Base-by-base conservation (phyloP, 2,329 filamentous ascomycete genomes). In the Xylariales sp. region DNA sequence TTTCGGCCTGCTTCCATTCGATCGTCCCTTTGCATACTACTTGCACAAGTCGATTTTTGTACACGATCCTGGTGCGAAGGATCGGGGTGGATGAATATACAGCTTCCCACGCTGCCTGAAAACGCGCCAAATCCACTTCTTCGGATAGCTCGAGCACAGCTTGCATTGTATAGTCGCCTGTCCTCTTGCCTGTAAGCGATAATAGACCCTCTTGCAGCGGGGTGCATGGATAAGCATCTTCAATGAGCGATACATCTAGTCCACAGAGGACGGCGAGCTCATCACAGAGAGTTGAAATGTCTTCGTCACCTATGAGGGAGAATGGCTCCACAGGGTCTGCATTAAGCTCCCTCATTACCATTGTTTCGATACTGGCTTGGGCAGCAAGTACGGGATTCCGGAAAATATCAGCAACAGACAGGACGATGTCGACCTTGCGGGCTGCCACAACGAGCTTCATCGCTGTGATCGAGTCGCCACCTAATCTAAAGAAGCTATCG, bases 391-490 rank as follows among this genome's bases (percentile, higher is more conserved):
- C 24, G 8, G 24, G 24, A 8, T n/a, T 8, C n/a, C 24, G 24
- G 24, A 60, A 57, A 3, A 60, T 46, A 6, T 53, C 49, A 3
- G 44, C 45, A 2, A 56, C 55, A 3, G 42, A 34, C 1, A 60
- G 27, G 0, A 2, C 15, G 2, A 63, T 42, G 10, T 46, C 43
- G 3, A 12, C 14, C n/a, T 47, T 27, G 9, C 49, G 42, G 1
- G 54, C 51, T 1, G 19, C 32, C 6, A 47, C 40, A 3, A 51
- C 50, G 3, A 57, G 31, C 5, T 39, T 40, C 43, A 58, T 58
- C 4, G 57, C 55, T 3, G 33, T 32, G 14, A 59, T 45, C 0
- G 59, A 62, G 38, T 61, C 51, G 3, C 59, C 59, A 1, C 59
- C 59, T 3, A 60, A 34, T 4, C 43, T 40, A 37, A 62, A 52